phyloP scores from a whole-genome alignment of 2,329 filamentous ascomycete genomes.

The Ophiocordyceps sinensis region DNA sequence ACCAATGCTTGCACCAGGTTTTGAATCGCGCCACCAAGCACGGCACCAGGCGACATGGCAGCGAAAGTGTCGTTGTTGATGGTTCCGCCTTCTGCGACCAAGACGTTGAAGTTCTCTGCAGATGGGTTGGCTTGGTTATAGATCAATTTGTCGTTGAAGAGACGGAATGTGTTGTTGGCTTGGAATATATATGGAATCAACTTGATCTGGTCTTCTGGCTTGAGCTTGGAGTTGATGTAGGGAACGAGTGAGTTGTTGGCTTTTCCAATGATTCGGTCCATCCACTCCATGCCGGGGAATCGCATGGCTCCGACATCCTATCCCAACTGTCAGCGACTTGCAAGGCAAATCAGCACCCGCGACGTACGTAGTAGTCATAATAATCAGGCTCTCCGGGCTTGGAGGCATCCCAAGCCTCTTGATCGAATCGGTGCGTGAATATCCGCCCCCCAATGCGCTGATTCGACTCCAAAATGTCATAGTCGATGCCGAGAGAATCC shows the following conservation, averaged over 20 bases:
- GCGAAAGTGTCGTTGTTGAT: slow-evolving; percentile 1
- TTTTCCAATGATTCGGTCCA: slow-evolving; percentile 10
- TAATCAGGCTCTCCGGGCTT: too few species aligned
- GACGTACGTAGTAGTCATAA: too few species aligned
- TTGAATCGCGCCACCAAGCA: not conserved
- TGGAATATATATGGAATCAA: slow-evolving; percentile 7
- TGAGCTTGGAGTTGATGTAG: slow-evolving; percentile 8
- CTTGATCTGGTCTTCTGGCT: not conserved
- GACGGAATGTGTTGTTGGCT: slow-evolving; percentile 7
- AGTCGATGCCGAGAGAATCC: too few species aligned
- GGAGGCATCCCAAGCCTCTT: too few species aligned
- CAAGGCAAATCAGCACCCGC: too few species aligned
- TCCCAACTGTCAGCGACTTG: not conserved
- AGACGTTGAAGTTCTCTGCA: not conserved
- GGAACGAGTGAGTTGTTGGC: slow-evolving; percentile 8
- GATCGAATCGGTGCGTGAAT: too few species aligned
- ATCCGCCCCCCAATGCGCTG: too few species aligned
- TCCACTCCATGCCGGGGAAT: slow-evolving; percentile 19
- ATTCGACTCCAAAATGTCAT: too few species aligned
- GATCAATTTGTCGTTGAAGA: slow-evolving; percentile 6
- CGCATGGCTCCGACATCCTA: slow-evolving; percentile 26
- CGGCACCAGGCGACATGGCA: not conserved
- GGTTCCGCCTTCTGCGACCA: slow-evolving; percentile 1
- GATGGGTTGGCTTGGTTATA: slow-evolving; percentile 1
- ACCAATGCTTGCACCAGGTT: slow-evolving; percentile 3